Evolutionary conservation across 129 eudicot species (phyloP).

Genomic region (Chrysanthemum seticuspe): DNA sequence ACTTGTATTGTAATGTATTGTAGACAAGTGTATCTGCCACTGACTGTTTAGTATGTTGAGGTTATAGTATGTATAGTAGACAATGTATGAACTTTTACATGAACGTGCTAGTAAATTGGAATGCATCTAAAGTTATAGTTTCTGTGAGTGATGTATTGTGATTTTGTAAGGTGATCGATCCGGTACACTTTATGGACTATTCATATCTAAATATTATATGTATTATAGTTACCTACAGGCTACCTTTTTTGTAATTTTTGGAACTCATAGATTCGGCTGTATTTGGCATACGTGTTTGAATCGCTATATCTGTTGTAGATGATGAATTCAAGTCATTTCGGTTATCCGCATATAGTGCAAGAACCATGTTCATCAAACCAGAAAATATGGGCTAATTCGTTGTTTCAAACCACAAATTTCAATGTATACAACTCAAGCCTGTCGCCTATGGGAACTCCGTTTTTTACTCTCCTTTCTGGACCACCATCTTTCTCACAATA

Average conservation of each 20-base stretch:
- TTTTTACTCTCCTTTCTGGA: constrained; percentile 58
- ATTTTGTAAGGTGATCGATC: no score
- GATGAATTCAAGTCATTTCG: constrained; percentile 34
- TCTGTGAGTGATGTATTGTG: no score
- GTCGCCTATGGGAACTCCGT: constrained; percentile 46
- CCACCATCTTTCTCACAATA: constrained; percentile 39
- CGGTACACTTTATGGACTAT: no score
- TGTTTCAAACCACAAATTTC: constrained; percentile 32
- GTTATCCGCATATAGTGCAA: constrained; percentile 36
- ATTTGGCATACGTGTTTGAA: constrained; percentile 18
- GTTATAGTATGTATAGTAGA: constrained; percentile 1
- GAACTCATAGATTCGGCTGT: neutral
- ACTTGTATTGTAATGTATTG: no score
- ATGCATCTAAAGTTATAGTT: neutral
- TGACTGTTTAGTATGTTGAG: constrained; percentile 6
- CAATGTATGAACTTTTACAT: constrained; percentile 10
- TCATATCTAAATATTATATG: no score
- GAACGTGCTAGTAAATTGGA: neutral
- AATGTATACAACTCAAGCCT: constrained; percentile 37
- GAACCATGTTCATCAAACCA: constrained; percentile 35
- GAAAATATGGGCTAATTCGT: constrained; percentile 35
- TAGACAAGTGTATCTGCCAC: neutral
- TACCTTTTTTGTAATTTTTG: no score
- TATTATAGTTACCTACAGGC: no score
- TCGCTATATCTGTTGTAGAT: constrained; percentile 29